Percentiles rank a stretch among this genome's conserved stretches.
phyloP scores from a whole-genome alignment of 2,329 filamentous ascomycete species.

The Incumbomyces delicatus region DNA sequence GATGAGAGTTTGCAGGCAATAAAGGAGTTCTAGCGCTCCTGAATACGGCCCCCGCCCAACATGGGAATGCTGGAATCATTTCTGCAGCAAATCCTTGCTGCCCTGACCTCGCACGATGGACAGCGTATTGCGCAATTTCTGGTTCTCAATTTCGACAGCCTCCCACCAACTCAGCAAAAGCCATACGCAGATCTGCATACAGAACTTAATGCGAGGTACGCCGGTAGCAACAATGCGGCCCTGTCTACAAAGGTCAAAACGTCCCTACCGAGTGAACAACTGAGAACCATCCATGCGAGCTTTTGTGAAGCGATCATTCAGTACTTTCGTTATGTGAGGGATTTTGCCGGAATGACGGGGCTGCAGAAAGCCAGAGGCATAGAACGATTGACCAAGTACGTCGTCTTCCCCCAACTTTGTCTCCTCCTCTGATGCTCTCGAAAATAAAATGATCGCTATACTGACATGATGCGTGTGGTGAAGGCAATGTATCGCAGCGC shows the following conservation, averaged over 20 bases:
- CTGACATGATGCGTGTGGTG: too few relatives aligned
- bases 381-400: constrained; percentile 16
- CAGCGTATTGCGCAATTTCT: constrained; percentile 18
- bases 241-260: constrained; percentile 15
- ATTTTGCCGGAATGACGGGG: constrained; percentile 16
- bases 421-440: too few relatives aligned
- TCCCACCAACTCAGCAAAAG: constrained; percentile 15
- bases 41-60: too few relatives aligned
- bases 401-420: background rate
- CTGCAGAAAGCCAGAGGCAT: constrained; percentile 19
- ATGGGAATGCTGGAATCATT: background rate
- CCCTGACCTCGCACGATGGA: constrained; percentile 15
- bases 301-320: constrained; percentile 18
- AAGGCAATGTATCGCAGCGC: constrained; percentile 72
- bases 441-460: too few relatives aligned
- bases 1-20: too few relatives aligned
- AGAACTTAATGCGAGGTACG: constrained; percentile 16
- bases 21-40: too few relatives aligned
- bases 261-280: constrained; percentile 14
- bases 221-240: constrained; percentile 13
- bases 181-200: constrained; percentile 17
- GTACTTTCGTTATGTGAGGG: constrained; percentile 21
- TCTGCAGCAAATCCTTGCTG: constrained; percentile 12
- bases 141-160: constrained; percentile 18
- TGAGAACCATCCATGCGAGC: constrained; percentile 15